Conservation (phyloP, 1,284 basidiomycete genomes). For the Trichosporon coremiiforme region DNA sequence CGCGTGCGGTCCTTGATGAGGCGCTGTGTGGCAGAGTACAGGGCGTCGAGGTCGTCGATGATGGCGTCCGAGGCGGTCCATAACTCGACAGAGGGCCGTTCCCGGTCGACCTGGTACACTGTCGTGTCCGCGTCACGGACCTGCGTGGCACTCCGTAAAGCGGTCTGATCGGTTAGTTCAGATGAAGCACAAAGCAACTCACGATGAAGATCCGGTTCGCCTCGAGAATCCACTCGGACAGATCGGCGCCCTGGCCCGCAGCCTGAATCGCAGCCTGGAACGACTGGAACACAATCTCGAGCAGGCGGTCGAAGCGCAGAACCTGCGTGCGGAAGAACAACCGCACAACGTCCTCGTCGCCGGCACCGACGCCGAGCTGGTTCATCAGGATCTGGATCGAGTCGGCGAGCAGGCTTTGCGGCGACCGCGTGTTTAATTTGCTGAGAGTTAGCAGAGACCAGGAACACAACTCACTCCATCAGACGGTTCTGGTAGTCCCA, state of each 20-base stretch:
- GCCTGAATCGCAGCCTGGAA: constrained; percentile 37
- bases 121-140: constrained; percentile 71
- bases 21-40: constrained; percentile 69
- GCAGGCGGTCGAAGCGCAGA: constrained; percentile 48
- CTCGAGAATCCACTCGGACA: constrained; percentile 64
- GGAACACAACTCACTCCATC: constrained; percentile 49
- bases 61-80: constrained; percentile 77
- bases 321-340: constrained; percentile 80
- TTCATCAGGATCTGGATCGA: constrained; percentile 53
- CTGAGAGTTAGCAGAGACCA: constrained; percentile 28
- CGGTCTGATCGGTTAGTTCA: constrained; percentile 60
- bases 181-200: constrained; percentile 38
- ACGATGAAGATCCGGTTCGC: constrained; percentile 74
- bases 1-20: constrained; percentile 59
- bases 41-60: constrained; percentile 69
- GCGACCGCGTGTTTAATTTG: constrained; percentile 40
- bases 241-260: constrained; percentile 42
- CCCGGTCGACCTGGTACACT: constrained; percentile 71
- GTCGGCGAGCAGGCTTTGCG: constrained; percentile 54
- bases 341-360: constrained; percentile 69
- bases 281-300: constrained; percentile 48
- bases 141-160: constrained; percentile 70
- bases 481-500: constrained; percentile 75
- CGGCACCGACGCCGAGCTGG: constrained; percentile 50
- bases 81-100: constrained; percentile 66